These are phyloP conservation scores for Arthrinium puccinioides DNA, from an alignment of 2,329 filamentous ascomycete species.

Conservation along the genomic window DNA sequence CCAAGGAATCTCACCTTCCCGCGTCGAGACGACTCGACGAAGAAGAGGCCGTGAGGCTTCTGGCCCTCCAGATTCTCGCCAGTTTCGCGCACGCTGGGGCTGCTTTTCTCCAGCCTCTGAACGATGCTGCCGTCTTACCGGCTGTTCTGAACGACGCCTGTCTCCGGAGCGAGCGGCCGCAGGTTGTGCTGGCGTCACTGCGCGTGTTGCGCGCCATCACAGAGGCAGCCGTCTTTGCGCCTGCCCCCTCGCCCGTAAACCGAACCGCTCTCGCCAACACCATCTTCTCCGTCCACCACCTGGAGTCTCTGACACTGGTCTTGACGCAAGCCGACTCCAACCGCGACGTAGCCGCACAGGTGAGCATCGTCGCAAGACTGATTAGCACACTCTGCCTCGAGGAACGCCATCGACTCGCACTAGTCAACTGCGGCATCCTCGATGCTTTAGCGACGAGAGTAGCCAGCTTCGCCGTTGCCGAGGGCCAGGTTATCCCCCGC, in stretches of 20 bases:
- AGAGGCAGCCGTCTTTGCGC: constrained; percentile 53
- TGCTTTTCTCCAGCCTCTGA: constrained; percentile 67
- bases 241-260: constrained; percentile 30
- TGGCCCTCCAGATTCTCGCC: constrained; percentile 77
- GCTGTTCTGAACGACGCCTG: constrained; percentile 66
- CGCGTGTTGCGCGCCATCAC: constrained; percentile 66
- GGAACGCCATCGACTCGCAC: constrained; percentile 60
- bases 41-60: constrained; percentile 62
- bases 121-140: constrained; percentile 59
- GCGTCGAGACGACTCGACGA: constrained; percentile 39
- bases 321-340: constrained; percentile 50
- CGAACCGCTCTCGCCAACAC: constrained; percentile 48
- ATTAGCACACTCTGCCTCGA: constrained; percentile 57
- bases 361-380: constrained; percentile 50
- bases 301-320: constrained; percentile 58
- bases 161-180: constrained; percentile 53
- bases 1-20: no score
- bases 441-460: constrained; percentile 72
- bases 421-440: constrained; percentile 67
- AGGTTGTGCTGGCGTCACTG: constrained; percentile 66
- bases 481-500: constrained; percentile 62
- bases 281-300: constrained; percentile 55
- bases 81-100: constrained; percentile 81
- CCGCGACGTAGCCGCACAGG: constrained; percentile 51
- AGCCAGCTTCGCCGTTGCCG: constrained; percentile 60